These are phyloP conservation scores for Biscogniauxia marginata DNA, from an alignment of 2,329 filamentous ascomycete species.

Conservation along the genomic window DNA sequence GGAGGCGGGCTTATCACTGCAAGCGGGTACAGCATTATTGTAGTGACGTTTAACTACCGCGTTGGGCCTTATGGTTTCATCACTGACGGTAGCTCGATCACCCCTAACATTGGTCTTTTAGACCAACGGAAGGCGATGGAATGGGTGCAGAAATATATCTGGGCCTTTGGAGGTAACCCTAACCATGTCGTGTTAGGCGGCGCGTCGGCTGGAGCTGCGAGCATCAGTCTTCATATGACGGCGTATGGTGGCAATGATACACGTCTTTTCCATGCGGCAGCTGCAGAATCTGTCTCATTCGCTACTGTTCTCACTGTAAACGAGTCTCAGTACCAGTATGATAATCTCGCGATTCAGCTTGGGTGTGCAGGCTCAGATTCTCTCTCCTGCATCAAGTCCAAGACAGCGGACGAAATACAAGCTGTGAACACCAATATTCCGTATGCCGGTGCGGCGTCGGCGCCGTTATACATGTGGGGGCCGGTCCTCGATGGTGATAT, in stretches of 20 bases:
- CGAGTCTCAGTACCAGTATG: constrained; percentile 52
- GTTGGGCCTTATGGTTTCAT: constrained; percentile 75
- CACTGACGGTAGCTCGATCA: constrained; percentile 53
- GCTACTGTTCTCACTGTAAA: constrained; percentile 45
- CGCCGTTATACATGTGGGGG: constrained; percentile 52
- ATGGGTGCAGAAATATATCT: constrained; percentile 68
- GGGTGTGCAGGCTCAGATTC: constrained; percentile 40
- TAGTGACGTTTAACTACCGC: constrained; percentile 75
- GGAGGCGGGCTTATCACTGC: constrained; percentile 60
- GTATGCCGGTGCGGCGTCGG: constrained; percentile 32
- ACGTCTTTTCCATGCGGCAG: constrained; percentile 50
- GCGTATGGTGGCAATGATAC: constrained; percentile 50
- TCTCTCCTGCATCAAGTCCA: constrained; percentile 46
- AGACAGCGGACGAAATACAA: constrained; percentile 42
- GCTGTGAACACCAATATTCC: constrained; percentile 41
- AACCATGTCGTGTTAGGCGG: constrained; percentile 67
- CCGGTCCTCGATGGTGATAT: constrained; percentile 56
- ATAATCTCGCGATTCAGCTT: constrained; percentile 44
- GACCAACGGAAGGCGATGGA: constrained; percentile 68
- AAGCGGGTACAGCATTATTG: constrained; percentile 59
- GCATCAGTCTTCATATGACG: constrained; percentile 63
- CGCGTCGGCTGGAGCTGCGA: constrained; percentile 65
- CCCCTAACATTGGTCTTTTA: constrained; percentile 66
- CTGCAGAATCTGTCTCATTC: constrained; percentile 52
- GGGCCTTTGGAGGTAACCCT: constrained; percentile 67